Conservation (phyloP, 129 eudicot genomes). For the Flaveria robusta region DNA sequence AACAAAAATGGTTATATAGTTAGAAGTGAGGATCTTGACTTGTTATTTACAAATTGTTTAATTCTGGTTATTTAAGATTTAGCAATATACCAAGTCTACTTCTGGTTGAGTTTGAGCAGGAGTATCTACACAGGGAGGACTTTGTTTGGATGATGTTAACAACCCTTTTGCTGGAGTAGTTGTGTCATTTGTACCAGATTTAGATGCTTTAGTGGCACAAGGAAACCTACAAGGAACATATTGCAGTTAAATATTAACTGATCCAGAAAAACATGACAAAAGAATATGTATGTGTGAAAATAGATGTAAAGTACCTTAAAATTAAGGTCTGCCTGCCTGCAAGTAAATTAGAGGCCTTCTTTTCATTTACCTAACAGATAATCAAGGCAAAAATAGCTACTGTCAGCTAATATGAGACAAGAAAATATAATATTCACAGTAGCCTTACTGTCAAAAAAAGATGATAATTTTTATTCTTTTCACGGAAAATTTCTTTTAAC, state of each 20-base stretch:
- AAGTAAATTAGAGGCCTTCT: conserved; percentile 48
- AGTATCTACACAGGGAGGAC: conserved; percentile 37
- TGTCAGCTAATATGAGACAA: not conserved
- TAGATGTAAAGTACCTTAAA: conserved; percentile 51
- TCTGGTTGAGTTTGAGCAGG: conserved; percentile 52
- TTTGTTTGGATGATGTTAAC: conserved; percentile 51
- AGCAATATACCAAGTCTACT: conserved; percentile 49
- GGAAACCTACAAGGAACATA: conserved; percentile 61
- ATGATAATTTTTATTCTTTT: not conserved
- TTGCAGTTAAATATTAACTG: not conserved
- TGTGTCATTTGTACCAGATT: conserved; percentile 42
- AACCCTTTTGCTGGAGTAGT: conserved; percentile 64
- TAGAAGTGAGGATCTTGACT: not conserved
- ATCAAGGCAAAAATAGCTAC: conserved; percentile 1
- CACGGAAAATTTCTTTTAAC: not conserved
- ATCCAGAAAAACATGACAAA: not conserved
- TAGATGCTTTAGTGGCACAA: conserved; percentile 46
- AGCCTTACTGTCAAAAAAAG: not conserved
- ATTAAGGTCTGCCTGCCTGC: conserved; percentile 52
- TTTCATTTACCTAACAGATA: conserved; percentile 63
- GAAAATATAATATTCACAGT: not conserved
- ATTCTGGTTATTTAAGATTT: not conserved
- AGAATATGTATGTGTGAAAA: not conserved
- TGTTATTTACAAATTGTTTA: not conserved
- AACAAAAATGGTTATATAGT: not conserved